Percentiles rank a stretch among this genome's conserved stretches.
These are phyloP conservation scores for Acanthamoeba lenticulata DNA, from an alignment of 208 protist species.

Conservation along the genomic window DNA sequence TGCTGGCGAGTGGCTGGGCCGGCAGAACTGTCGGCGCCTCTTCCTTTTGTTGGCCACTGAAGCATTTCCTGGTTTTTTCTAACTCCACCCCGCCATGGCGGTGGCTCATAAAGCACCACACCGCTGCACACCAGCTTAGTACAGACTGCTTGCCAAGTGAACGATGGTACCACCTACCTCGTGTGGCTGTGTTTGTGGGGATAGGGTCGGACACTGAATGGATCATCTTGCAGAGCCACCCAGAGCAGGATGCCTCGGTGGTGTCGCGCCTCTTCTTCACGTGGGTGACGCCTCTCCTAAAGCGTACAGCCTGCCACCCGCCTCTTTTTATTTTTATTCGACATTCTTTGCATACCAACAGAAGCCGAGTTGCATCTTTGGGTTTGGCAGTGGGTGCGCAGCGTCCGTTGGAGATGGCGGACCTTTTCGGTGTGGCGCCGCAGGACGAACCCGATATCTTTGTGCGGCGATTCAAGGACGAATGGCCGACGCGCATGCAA, in stretches of 20 bases:
- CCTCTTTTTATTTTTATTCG: no score
- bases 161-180: neutral
- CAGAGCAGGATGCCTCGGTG: neutral
- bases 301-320: neutral
- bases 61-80: neutral
- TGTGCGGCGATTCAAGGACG: neutral
- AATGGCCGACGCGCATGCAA: neutral
- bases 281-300: neutral
- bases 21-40: neutral
- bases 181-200: neutral
- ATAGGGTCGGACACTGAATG: neutral
- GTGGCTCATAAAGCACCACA: neutral
- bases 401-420: neutral
- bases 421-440: neutral
- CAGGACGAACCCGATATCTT: neutral
- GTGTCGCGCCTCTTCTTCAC: neutral
- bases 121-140: neutral
- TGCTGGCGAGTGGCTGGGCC: no score
- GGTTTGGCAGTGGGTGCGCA: neutral
- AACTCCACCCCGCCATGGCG: neutral
- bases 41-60: neutral
- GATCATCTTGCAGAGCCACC: neutral
- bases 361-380: neutral
- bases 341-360: neutral
- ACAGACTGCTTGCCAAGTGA: neutral